Evolutionary conservation across 768 basidiomycete species (phyloP), one percentile per base, ranked within the genome.

Genomic region (Mycena capillaripes): DNA sequence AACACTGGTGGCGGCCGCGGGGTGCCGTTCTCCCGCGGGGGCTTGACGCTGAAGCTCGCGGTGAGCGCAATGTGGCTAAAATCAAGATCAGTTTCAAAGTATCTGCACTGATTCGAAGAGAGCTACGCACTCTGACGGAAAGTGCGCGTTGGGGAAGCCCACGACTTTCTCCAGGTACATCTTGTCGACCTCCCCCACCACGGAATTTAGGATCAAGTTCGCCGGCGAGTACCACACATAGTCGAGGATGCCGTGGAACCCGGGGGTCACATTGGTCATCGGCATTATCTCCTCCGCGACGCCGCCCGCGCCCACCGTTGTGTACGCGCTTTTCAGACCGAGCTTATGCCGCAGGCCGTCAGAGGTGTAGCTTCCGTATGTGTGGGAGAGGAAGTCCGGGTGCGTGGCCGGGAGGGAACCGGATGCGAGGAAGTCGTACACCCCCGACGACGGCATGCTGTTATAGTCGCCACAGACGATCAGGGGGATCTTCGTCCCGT

Each of bases 391-490:
- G 81, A 98, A 99, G 81, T 99, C 98, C 12, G 92, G 89, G 76
- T 99, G 98, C 69, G 93, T 88, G 10, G 90, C 85, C 3, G 92
- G 83, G 4, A 93, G 84, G 11, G 82, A 79, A 14, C 98, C 97
- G 11, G 86, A 90, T 29, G 93, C 87, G 62, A 99, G 81, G 86
- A 94, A 97, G 76, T 99, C 95, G 85, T 95, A 98, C 23, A 99
- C 95, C 8, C 96, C 96, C 38, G 95, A 96, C 12, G 85, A 84
- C 1, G 95, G 94, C 2, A 92, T 83, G 58, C 96, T 97, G 86
- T 99, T 99, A 86, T 93, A 97, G 84, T 99, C 98, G n/a, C 97
- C 96, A 76, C 94, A 95, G 69, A 98, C 85, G 81, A 99, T 89
- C 71, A 94, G 82, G 11, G 98, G 97, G 79, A 99, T 98, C 86